phyloP scores from a whole-genome alignment of 169 alveolate genomes.

The Plasmodium relictum region DNA sequence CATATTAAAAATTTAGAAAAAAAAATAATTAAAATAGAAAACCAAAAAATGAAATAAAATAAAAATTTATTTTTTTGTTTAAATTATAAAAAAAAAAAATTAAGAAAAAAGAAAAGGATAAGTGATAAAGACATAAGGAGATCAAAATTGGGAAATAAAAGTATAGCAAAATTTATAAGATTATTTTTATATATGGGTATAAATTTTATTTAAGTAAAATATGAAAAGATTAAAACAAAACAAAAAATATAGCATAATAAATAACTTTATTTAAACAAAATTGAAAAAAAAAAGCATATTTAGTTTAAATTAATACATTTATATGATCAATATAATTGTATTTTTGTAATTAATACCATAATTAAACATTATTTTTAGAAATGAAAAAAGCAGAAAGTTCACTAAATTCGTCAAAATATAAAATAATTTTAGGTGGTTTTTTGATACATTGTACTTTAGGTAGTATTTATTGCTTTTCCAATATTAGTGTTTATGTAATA shows the following conservation, averaged over 20 bases:
- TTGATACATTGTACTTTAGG: slow-evolving; percentile 76
- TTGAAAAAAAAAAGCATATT: not conserved
- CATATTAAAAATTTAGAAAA: too few relatives aligned
- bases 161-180: too few relatives aligned
- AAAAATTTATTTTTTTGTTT: not conserved
- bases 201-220: too few relatives aligned
- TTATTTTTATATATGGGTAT: too few relatives aligned
- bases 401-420: slow-evolving; percentile 30
- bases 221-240: too few relatives aligned
- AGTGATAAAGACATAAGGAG: too few relatives aligned
- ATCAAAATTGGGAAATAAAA: too few relatives aligned
- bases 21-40: too few relatives aligned
- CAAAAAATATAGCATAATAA: not conserved
- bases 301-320: not conserved
- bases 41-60: too few relatives aligned
- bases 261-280: not conserved
- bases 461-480: slow-evolving; percentile 79
- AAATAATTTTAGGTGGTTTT: slow-evolving; percentile 70
- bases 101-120: not conserved
- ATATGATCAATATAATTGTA: not conserved
- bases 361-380: slow-evolving; percentile 4
- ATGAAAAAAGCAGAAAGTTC: slow-evolving; percentile 51
- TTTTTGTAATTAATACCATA: not conserved
- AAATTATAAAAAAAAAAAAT: not conserved
- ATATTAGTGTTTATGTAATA: slow-evolving; percentile 80